Evolutionary conservation across 495 filamentous ascomycete species (phyloP).

Genomic region (Pseudomonodictys pantanalensis): DNA sequence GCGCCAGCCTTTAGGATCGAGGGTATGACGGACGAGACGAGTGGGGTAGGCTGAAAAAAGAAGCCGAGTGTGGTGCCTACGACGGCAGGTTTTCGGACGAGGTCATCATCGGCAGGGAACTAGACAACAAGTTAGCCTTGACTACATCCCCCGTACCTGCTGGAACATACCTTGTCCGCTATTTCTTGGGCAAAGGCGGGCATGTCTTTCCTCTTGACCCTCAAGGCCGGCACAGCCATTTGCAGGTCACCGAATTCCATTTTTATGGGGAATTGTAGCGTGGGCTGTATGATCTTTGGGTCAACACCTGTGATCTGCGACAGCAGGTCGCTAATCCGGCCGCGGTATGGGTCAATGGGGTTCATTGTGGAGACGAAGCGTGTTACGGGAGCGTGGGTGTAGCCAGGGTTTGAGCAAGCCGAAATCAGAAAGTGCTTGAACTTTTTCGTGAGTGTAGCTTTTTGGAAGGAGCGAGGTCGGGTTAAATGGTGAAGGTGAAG

Average conservation of each 20-base stretch:
- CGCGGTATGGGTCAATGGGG: conserved; percentile 82
- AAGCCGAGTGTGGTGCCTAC: too few relatives aligned
- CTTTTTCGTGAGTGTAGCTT: too few relatives aligned
- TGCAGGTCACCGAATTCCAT: conserved; percentile 88
- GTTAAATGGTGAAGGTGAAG: too few relatives aligned
- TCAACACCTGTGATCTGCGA: conserved; percentile 69
- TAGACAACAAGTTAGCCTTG: too few relatives aligned
- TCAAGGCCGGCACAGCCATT: conserved; percentile 73
- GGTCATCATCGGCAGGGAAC: too few relatives aligned
- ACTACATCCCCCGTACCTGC: too few relatives aligned
- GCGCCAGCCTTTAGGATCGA: conserved; percentile 43
- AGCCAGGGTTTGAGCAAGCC: too few relatives aligned
- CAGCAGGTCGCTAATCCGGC: conserved; percentile 73
- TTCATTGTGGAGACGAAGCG: conserved; percentile 76
- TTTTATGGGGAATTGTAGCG: conserved; percentile 75
- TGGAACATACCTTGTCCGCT: conserved; percentile 16
- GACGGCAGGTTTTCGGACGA: too few relatives aligned
- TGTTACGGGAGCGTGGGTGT: too few relatives aligned
- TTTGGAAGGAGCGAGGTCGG: too few relatives aligned
- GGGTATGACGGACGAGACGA: conserved; percentile 46
- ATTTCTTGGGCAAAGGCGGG: conserved; percentile 19
- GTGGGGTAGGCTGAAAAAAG: conserved; percentile 58
- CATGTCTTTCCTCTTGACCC: conserved; percentile 65
- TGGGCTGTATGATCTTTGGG: conserved; percentile 68
- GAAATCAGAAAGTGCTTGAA: too few relatives aligned